A percentile compares a stretch with the other conserved stretches of the same genome.
phyloP scores from a whole-genome alignment of 208 protist genomes.

The Acanthamoeba sp. region DNA sequence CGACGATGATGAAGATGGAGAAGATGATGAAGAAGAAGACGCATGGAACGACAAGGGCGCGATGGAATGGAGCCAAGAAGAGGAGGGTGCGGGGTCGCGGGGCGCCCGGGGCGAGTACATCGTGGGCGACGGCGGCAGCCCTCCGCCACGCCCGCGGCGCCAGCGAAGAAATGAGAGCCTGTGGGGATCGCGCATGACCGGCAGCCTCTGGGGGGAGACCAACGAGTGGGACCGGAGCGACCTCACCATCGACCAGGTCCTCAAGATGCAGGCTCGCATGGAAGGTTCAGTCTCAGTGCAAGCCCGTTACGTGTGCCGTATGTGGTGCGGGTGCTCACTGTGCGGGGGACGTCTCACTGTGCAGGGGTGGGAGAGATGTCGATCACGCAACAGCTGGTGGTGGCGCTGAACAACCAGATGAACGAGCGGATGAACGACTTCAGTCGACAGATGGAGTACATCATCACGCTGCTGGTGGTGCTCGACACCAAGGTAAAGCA shows the following conservation, averaged over 20 bases:
- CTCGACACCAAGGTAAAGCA: conserved; percentile 61
- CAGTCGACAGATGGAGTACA: conserved; percentile 51
- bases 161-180: not conserved
- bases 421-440: conserved; percentile 69
- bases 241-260: conserved; percentile 35
- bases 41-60: not conserved
- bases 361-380: conserved; percentile 52
- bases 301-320: no score
- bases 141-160: no score
- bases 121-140: not conserved
- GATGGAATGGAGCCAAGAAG: not conserved
- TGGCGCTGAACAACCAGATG: conserved; percentile 69
- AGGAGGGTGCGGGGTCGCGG: not conserved
- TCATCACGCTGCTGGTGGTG: conserved; percentile 51
- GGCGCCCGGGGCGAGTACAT: not conserved
- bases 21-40: no score
- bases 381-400: conserved; percentile 66
- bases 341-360: no score
- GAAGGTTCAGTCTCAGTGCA: not conserved
- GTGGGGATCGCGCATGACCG: conserved; percentile 38
- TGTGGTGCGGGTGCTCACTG: no score
- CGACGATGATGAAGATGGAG: no score
- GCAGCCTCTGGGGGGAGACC: conserved; percentile 21
- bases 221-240: conserved; percentile 39
- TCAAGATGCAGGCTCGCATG: conserved; percentile 26